phyloP scores from a whole-genome alignment of 257 asterid genomes.

The Nicotiana paniculata region DNA sequence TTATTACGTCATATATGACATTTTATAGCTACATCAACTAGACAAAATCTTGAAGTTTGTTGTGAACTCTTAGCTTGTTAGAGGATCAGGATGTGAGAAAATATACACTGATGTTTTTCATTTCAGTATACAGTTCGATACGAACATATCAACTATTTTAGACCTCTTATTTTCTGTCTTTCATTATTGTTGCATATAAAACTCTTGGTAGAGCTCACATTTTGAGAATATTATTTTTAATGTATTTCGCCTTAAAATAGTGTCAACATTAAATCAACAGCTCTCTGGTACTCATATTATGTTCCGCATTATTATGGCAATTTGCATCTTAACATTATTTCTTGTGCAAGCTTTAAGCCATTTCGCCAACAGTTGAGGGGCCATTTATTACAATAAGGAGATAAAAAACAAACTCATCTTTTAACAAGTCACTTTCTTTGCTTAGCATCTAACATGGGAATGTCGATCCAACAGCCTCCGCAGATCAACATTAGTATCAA shows the following conservation, averaged over 20 bases:
- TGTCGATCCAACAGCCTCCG: neutral
- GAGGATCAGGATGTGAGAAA: neutral
- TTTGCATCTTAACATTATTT: neutral
- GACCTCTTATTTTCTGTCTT: neutral
- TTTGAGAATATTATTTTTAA: neutral
- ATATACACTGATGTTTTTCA: neutral
- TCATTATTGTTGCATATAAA: neutral
- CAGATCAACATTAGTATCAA: neutral
- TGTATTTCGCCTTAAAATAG: neutral
- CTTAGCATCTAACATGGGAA: neutral
- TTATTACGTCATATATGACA: neutral
- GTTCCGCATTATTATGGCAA: slow-evolving; percentile 2
- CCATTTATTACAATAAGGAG: neutral
- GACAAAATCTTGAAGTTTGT: slow-evolving; percentile 1
- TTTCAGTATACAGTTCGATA: neutral
- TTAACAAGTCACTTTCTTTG: neutral
- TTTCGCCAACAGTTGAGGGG: neutral
- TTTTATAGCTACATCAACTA: neutral
- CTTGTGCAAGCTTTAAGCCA: neutral
- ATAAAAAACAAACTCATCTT: neutral
- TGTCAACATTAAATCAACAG: neutral
- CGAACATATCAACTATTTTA: neutral
- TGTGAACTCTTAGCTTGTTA: neutral
- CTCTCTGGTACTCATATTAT: neutral
- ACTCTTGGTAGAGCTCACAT: neutral